These are phyloP conservation scores for Spirogloea muscicola DNA, from an alignment of 139 green algal species.

Conservation along the genomic window DNA sequence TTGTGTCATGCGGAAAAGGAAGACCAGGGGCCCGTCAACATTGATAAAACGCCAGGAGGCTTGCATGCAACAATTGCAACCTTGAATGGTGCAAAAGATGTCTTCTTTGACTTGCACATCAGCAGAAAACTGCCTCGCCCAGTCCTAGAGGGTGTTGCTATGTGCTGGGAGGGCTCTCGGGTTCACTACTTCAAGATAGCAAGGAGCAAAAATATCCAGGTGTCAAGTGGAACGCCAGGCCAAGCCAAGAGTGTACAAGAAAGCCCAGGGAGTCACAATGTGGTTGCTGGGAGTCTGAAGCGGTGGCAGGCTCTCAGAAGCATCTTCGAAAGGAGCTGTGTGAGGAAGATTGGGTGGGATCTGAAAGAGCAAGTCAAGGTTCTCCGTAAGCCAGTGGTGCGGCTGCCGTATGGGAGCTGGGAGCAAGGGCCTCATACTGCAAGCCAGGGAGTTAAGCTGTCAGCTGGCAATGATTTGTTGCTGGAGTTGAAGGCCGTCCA, in stretches of 20 bases:
- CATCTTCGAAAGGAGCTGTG: slow-evolving; percentile 10
- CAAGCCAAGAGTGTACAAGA: too few relatives aligned
- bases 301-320: slow-evolving; percentile 15
- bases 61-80: slow-evolving; percentile 7
- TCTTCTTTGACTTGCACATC: slow-evolving; percentile 35
- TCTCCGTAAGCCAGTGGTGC: too few relatives aligned
- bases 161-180: slow-evolving; percentile 37
- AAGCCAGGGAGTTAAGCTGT: too few relatives aligned
- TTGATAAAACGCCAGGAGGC: slow-evolving; percentile 19
- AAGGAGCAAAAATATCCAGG: too few relatives aligned
- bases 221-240: too few relatives aligned
- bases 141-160: slow-evolving; percentile 28
- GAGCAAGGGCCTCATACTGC: too few relatives aligned
- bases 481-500: slow-evolving; percentile 7
- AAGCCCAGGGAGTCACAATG: too few relatives aligned
- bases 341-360: slow-evolving; percentile 30
- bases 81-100: slow-evolving; percentile 21
- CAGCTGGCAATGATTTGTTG: too few relatives aligned
- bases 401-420: too few relatives aligned
- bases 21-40: slow-evolving; percentile 22
- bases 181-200: slow-evolving; percentile 44
- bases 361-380: slow-evolving; percentile 32
- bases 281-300: too few relatives aligned
- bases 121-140: not conserved
- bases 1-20: too few relatives aligned